Base-by-base conservation (phyloP, 1,284 basidiomycete genomes). In the Malassezia obtusa region DNA sequence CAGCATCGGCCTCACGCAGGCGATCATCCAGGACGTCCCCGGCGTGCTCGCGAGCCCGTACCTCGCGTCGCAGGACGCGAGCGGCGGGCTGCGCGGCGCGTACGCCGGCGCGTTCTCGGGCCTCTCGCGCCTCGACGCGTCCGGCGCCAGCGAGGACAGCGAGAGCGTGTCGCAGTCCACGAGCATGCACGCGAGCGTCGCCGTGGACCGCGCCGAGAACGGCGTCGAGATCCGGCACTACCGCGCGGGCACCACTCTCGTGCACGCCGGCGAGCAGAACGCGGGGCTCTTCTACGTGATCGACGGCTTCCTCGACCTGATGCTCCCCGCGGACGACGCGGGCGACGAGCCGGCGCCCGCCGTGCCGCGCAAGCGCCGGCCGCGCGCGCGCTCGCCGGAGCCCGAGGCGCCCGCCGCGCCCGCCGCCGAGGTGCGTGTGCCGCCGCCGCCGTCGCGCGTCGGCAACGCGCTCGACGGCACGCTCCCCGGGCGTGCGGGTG, bases 211-310 rank as follows among this genome's bases (percentile, higher is more conserved):
- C 4, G 49, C 37, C 2, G 90, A 95, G 65, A 94, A 94, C 58
- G 88, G 94, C 68, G 87, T 98, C 1, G 92, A 98, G 74, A 91
- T 99, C 52, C 75, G 94, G 38, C 95, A 86, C 75, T 98, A 88
- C 77, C 80, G 86, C 28, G 85, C 88, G 48, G 91, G 90, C 0
- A 85, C 84, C 6, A 83, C 82, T 0, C 77, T 98, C 15, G 90
- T 87, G 12, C 87, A 84, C 67, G 88, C 90, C 6, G 92, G 90
- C 26, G 92, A 99, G 73, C 79, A 81, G 44, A 85, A 89, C 61
- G 86, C 87, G 36, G 92, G 92, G 9, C 77, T 98, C 24, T 99
- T 92, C 78, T 99, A 92, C 67, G 90, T 98, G 38, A 94, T 99
- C 44, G 94, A 98, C 62, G 92, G 92, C 0, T 90, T 95, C 75